Evolutionary conservation across 2,329 filamentous ascomycete species (phyloP).

Genomic region (Ampelomyces quisqualis): DNA sequence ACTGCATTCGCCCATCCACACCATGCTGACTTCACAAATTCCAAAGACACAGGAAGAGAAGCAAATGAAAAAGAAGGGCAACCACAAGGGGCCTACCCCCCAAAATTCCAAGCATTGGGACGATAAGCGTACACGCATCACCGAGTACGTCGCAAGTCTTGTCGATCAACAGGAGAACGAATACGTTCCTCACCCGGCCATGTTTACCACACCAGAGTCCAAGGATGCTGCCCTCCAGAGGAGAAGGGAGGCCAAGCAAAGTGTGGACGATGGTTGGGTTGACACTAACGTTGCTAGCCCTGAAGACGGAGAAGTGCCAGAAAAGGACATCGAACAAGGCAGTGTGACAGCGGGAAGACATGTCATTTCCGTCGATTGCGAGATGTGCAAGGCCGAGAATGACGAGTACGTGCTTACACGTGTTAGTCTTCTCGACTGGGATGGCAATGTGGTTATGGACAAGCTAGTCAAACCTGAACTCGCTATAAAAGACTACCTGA

Average conservation of each 20-base stretch:
- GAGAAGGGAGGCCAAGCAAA: slow-evolving; percentile 54
- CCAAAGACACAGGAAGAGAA: slow-evolving; percentile 70
- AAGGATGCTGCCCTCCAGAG: slow-evolving; percentile 55
- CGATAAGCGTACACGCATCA: slow-evolving; percentile 77
- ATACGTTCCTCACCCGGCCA: slow-evolving; percentile 78
- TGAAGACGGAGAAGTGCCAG: slow-evolving; percentile 67
- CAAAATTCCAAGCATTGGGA: slow-evolving; percentile 67
- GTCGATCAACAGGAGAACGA: slow-evolving; percentile 80
- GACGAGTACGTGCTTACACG: slow-evolving; percentile 81
- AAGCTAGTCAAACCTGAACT: slow-evolving; percentile 87
- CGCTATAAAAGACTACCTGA: slow-evolving; percentile 91
- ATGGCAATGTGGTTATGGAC: slow-evolving; percentile 78
- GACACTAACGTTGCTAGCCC: slow-evolving; percentile 69
- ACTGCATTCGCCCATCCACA: slow-evolving; percentile 82
- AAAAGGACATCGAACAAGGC: slow-evolving; percentile 71
- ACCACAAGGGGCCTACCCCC: slow-evolving; percentile 55
- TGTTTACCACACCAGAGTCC: slow-evolving; percentile 61
- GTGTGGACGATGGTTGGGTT: slow-evolving; percentile 70
- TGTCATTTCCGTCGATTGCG: slow-evolving; percentile 84
- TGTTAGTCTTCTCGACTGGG: slow-evolving; percentile 84
- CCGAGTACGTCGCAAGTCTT: slow-evolving; percentile 70
- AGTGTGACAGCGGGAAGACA: slow-evolving; percentile 80
- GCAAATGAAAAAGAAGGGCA: slow-evolving; percentile 50
- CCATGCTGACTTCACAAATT: slow-evolving; percentile 75
- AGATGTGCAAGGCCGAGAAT: slow-evolving; percentile 91